phyloP scores from a whole-genome alignment of 2,329 filamentous ascomycete genomes.

The Trichoderma simmonsii region DNA sequence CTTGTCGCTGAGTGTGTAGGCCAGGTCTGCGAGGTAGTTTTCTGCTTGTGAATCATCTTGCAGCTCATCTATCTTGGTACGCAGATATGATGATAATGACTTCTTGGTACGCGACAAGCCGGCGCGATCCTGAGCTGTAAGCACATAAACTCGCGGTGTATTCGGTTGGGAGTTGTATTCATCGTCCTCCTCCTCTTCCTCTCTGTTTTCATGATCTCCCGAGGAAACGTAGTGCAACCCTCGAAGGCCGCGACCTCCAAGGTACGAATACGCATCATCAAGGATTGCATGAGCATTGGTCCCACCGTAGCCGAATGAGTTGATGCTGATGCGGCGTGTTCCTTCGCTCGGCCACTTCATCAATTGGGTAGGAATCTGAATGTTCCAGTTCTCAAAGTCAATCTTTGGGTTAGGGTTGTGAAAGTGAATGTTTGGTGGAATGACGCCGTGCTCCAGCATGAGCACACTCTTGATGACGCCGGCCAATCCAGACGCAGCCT shows the following conservation, averaged over 20 bases:
- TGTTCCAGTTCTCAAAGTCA: background rate
- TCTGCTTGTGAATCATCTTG: background rate
- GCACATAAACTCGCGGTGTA: background rate
- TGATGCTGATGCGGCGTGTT: background rate
- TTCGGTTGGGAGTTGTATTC: background rate
- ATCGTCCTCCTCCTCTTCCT: background rate
- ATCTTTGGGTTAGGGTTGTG: background rate
- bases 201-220: background rate
- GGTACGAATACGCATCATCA: background rate
- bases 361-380: background rate
- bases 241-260: background rate
- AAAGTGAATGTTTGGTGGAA: background rate
- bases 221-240: background rate
- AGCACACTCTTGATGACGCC: background rate
- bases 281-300: background rate
- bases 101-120: background rate
- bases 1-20: background rate
- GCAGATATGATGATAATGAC: background rate
- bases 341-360: background rate
- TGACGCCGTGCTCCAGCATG: background rate
- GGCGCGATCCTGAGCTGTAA: background rate
- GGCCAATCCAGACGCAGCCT: background rate
- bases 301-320: background rate
- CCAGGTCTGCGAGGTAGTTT: background rate
- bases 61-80: background rate